phyloP scores from a whole-genome alignment of 139 green algal species.

The Micractinium sp. region DNA sequence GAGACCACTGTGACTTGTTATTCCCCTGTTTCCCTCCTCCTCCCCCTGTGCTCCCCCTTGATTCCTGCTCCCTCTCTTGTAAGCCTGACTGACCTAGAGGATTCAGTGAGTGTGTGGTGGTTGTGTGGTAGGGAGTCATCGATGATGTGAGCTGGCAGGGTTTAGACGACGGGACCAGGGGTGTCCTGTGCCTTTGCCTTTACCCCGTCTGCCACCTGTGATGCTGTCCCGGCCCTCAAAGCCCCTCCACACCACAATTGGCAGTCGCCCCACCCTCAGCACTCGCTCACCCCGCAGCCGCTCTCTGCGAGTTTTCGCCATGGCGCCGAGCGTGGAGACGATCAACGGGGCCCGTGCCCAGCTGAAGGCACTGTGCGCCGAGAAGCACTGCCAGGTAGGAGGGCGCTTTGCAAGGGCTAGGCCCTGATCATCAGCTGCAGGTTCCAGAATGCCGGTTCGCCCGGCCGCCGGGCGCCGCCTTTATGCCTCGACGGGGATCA shows the following conservation, averaged over 20 bases:
- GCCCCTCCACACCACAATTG: too few species aligned
- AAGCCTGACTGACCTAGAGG: background rate
- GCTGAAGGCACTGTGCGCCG: background rate
- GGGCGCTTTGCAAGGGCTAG: too few species aligned
- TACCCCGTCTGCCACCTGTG: too few species aligned
- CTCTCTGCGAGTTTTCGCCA: background rate
- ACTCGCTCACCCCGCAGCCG: background rate
- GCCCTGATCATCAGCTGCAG: background rate
- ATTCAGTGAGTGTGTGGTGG: too few species aligned
- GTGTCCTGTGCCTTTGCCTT: too few species aligned
- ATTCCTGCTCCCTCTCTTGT: background rate
- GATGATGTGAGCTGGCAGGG: too few species aligned
- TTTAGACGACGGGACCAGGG: too few species aligned
- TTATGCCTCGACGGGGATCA: background rate
- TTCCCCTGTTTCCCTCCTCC: background rate
- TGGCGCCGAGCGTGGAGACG: conserved; percentile 10
- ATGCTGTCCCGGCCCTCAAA: too few species aligned
- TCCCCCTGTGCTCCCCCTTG: background rate
- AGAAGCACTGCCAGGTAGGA: conserved; percentile 20
- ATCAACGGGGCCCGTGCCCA: background rate
- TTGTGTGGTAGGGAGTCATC: too few species aligned
- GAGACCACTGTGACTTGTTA: too few species aligned
- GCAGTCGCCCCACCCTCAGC: too few species aligned
- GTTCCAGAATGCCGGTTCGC: background rate
- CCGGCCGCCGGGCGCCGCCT: background rate